Base-by-base conservation (phyloP, 345 rosid species). In the Populus tremula region DNA sequence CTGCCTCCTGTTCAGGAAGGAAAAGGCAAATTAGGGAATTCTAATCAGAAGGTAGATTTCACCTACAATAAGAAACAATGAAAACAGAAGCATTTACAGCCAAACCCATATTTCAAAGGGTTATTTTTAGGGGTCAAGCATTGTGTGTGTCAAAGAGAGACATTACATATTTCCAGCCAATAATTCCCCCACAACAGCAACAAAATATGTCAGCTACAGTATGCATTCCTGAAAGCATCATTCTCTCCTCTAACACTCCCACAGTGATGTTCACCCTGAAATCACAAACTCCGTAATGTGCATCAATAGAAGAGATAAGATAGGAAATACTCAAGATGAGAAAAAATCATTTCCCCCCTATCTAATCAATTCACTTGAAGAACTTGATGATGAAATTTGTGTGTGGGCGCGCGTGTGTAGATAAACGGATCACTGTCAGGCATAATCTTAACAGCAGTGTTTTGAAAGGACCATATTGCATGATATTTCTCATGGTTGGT, bases 141-240 rank as follows among this genome's bases (percentile, higher is more conserved):
- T 41, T 12, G 45, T 41, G 13, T 0, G 45, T 2, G 45, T 41
- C 45, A 41, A 41, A 29, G 70, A 50, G 65, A 65, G 70, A 66
- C 79, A 71, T 71, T 90, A 92, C 98, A 54, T 92, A 94, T 94
- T 94, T 94, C 98, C 98, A 92, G 82, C 98, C 98, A 77, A 92
- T 89, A 67, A 87, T 89, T 76, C 90, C 96, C 78, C 97, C 96
- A 43, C 98, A 94, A 45, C 89, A 88, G 84, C 98, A 94, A 81
- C 98, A 94, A 87, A 86, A 94, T 56, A 89, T 83, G 81, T 94
- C 98, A 17, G 91, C 91, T 33, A 92, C 97, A 2, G 94, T 92
- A 50, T 94, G 96, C 88, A 90, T 67, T 69, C 98, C 93, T 2
- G 97, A 89, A 45, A 89, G 87, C 96, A 92, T 92, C 89, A 81